phyloP scores from a whole-genome alignment of 2,329 filamentous ascomycete species.

The Talaromyces sp. region DNA sequence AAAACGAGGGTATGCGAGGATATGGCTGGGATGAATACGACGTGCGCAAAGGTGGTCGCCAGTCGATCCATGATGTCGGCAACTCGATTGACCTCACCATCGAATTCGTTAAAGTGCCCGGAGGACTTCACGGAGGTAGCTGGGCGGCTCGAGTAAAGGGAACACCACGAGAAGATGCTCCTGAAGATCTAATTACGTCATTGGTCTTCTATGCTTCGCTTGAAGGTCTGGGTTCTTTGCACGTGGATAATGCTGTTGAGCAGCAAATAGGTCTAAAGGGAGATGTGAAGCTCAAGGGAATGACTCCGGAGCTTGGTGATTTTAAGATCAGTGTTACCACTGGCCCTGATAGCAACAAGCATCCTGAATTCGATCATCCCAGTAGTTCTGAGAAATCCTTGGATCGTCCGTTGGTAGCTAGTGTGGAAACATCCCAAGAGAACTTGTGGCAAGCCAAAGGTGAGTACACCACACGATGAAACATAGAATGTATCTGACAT shows the following conservation, averaged over 20 bases:
- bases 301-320: conserved; percentile 67
- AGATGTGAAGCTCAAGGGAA: conserved; percentile 67
- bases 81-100: conserved; percentile 90
- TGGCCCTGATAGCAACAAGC: conserved; percentile 61
- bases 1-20: conserved; percentile 86
- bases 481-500: neutral
- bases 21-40: conserved; percentile 99
- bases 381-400: conserved; percentile 66
- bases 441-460: conserved; percentile 79
- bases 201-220: conserved; percentile 78
- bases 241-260: conserved; percentile 52
- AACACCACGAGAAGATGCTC: conserved; percentile 65
- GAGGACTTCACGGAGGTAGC: conserved; percentile 78
- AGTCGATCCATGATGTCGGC: conserved; percentile 84
- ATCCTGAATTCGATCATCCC: conserved; percentile 57
- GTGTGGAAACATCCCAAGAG: conserved; percentile 62
- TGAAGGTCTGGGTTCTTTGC: conserved; percentile 69
- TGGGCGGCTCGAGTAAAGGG: conserved; percentile 91
- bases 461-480: conserved; percentile 31
- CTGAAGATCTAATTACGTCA: conserved; percentile 66
- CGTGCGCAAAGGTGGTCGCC: conserved; percentile 76
- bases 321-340: conserved; percentile 76
- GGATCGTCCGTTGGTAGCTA: conserved; percentile 72
- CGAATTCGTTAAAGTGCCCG: conserved; percentile 88
- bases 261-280: conserved; percentile 51